Evolutionary conservation across 2,329 filamentous ascomycete species (phyloP), one percentile per base, ranked within the genome.

Genomic region (Ophiocordyceps sinensis): DNA sequence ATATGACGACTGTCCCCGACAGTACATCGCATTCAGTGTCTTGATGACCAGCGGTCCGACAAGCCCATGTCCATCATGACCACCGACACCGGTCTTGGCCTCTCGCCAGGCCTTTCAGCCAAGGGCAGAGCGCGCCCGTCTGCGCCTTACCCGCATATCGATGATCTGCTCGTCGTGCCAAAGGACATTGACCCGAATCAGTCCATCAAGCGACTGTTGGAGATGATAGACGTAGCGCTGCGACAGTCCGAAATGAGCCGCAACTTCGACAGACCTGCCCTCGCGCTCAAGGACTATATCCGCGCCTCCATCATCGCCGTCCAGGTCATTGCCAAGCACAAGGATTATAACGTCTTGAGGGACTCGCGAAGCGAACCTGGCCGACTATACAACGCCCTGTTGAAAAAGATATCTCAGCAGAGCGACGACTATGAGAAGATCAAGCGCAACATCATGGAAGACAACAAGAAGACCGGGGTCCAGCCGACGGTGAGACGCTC

Each of bases 231-330:
- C 51, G 53, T 56, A 19, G 66, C 67, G 37, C 64, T 79, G 44
- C 68, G 68, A 45, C 70, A 75, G 50, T 80, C 84, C 31, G 72
- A 77, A 47, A 73, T 71, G 40, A 66, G 70, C 43, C 67, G 78
- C 44, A 73, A 74, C 45, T 81, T 83, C 60, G 66, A 74, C 23
- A 69, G 77, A 30, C 75, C 79, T 5, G 86, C 91, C 54, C 60
- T 77, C 31, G 88, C 88, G 3, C 81, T 94, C 42, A 75, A 82
- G 48, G 84, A 94, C 45, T 96, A 89, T 54, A 72, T 96, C 43
- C 76, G 81, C 47, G 85, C 88, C 11, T 87, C 75, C 44, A 79
- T 87, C 43, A 82, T 95, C 42, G 74, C 83, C 13, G 71, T 87
- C 39, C 79, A 89, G 42, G 66, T 79, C 35, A 79, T 96, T 23